phyloP scores from a whole-genome alignment of 2,329 filamentous ascomycete species.

The Aspergillus pseudoglaucus region DNA sequence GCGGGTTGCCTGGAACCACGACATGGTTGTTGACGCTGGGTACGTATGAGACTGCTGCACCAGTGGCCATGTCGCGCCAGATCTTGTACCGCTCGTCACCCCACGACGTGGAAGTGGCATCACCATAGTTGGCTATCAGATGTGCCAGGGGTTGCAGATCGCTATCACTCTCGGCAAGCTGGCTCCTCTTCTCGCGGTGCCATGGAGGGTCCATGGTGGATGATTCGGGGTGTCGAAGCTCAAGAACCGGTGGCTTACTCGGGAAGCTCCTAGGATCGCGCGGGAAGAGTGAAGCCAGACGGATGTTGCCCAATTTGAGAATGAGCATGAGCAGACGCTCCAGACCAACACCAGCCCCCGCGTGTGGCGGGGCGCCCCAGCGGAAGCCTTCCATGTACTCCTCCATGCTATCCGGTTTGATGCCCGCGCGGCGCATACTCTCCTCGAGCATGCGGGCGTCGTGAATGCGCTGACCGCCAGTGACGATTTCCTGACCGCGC shows the following conservation, averaged over 20 bases:
- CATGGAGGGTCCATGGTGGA: slow-evolving; percentile 69
- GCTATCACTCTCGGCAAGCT: slow-evolving; percentile 40
- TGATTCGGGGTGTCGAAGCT: slow-evolving; percentile 78
- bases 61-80: slow-evolving; percentile 73
- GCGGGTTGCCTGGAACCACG: slow-evolving; percentile 79
- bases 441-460: slow-evolving; percentile 66
- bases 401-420: slow-evolving; percentile 76
- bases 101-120: slow-evolving; percentile 91
- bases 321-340: slow-evolving; percentile 84
- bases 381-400: slow-evolving; percentile 87
- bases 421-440: slow-evolving; percentile 68
- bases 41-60: slow-evolving; percentile 79
- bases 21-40: slow-evolving; percentile 64
- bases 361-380: slow-evolving; percentile 81
- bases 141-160: slow-evolving; percentile 71
- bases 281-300: slow-evolving; percentile 79
- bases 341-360: slow-evolving; percentile 81
- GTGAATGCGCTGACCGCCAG: slow-evolving; percentile 89
- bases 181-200: slow-evolving; percentile 36
- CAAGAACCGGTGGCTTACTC: slow-evolving; percentile 53
- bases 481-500: slow-evolving; percentile 85
- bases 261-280: slow-evolving; percentile 85
- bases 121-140: slow-evolving; percentile 90
- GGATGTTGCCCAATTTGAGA: slow-evolving; percentile 80
- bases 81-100: slow-evolving; percentile 81